These are phyloP conservation scores for Alternaria sp. DNA, from an alignment of 2,329 filamentous ascomycete species.

Conservation along the genomic window DNA sequence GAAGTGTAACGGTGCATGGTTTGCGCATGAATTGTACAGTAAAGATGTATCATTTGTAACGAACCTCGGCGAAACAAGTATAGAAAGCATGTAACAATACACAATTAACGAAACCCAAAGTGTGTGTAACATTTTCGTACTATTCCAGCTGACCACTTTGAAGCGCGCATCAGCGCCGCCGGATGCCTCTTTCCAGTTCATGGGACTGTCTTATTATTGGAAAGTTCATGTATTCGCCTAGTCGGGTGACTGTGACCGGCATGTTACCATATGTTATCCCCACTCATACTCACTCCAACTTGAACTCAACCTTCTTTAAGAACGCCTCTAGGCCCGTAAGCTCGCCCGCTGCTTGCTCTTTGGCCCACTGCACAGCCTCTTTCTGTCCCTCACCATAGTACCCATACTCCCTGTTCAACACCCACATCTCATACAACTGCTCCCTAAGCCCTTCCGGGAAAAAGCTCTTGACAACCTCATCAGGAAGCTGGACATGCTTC, in stretches of 20 bases:
- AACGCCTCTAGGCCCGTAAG: slow-evolving; percentile 41
- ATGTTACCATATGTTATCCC: background rate
- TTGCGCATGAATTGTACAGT: background rate
- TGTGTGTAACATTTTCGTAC: background rate
- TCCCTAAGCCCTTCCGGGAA: slow-evolving; percentile 29
- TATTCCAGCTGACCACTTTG: background rate
- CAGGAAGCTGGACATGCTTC: slow-evolving; percentile 30
- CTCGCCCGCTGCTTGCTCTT: slow-evolving; percentile 30
- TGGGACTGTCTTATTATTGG: fast-evolving
- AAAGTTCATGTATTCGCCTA: fast-evolving
- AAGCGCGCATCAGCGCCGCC: background rate
- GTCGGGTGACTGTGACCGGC: fast-evolving
- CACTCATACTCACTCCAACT: slow-evolving; percentile 28
- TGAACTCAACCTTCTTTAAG: slow-evolving; percentile 28
- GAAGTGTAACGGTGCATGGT: background rate
- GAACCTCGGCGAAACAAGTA: background rate
- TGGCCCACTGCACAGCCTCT: slow-evolving; percentile 37
- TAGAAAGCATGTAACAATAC: background rate
- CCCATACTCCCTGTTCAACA: slow-evolving; percentile 38
- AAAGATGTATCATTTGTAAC: background rate
- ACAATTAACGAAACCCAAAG: background rate
- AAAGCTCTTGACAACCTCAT: slow-evolving; percentile 38
- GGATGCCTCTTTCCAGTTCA: too few relatives aligned
- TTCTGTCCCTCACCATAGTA: slow-evolving; percentile 39
- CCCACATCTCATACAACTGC: slow-evolving; percentile 39